Percentiles rank a stretch among this genome's conserved stretches.
These are phyloP conservation scores for Puccinia horiana DNA, from an alignment of 1,284 basidiomycete genomes.

Conservation along the genomic window DNA sequence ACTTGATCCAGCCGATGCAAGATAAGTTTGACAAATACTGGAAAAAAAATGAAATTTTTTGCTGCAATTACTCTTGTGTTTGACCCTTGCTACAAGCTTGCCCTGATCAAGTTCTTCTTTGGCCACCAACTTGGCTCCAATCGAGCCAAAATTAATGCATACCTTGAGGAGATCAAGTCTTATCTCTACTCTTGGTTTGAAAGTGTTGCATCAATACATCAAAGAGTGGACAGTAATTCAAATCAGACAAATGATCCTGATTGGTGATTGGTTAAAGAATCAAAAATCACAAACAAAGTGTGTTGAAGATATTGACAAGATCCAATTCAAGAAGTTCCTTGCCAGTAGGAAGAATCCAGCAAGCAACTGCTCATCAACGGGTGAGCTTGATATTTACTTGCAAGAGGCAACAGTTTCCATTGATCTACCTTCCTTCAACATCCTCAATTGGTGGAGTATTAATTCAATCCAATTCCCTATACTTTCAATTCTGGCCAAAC, in stretches of 20 bases:
- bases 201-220: no score
- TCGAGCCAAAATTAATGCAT: not conserved
- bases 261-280: no score
- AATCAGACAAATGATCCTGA: no score
- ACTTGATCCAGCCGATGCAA: not conserved
- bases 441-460: not conserved
- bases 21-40: not conserved
- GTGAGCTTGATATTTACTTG: not conserved
- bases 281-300: no score
- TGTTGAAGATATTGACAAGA: no score
- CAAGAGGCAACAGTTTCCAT: not conserved
- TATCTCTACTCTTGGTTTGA: no score
- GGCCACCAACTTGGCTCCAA: not conserved
- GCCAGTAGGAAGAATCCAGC: not conserved
- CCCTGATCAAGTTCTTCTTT: not conserved
- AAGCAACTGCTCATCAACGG: not conserved
- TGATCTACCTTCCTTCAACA: not conserved
- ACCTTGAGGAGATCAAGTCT: not conserved
- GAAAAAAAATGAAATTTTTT: not conserved
- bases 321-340: not conserved
- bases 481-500: constrained; percentile 8
- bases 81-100: not conserved
- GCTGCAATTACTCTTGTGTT: not conserved
- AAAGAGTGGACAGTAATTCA: no score
- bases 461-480: not conserved